phyloP scores from a whole-genome alignment of 2,329 filamentous ascomycete species.

The Herpotrichia juniperi region DNA sequence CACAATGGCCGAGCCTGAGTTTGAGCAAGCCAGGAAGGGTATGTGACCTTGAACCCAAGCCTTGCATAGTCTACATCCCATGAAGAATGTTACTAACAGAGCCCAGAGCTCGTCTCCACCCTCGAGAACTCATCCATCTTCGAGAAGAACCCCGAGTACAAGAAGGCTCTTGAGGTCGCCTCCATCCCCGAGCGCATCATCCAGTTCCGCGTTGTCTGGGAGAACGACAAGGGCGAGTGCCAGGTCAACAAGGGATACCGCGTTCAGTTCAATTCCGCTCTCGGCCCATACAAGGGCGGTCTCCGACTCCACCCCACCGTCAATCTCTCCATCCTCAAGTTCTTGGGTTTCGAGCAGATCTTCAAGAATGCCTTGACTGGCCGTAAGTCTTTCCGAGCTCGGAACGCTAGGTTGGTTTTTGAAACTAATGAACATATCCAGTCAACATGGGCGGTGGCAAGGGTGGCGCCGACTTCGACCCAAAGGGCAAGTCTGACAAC shows the following conservation, averaged over 20 bases:
- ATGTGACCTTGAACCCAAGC: constrained; percentile 38
- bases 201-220: constrained; percentile 97
- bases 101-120: constrained; percentile 85
- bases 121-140: constrained; percentile 95
- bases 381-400: constrained; percentile 59
- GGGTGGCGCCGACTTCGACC: constrained; percentile 97
- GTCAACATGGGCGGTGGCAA: constrained; percentile 97
- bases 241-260: constrained; percentile 95
- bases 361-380: constrained; percentile 99
- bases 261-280: constrained; percentile 97
- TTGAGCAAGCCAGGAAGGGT: constrained; percentile 98
- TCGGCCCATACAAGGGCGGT: constrained; percentile 98
- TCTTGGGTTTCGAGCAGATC: constrained; percentile 98
- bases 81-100: constrained; percentile 14
- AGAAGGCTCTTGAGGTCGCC: constrained; percentile 84
- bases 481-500: constrained; percentile 96
- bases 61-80: background rate
- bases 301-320: constrained; percentile 92
- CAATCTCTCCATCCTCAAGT: constrained; percentile 83
- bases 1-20: constrained; percentile 92
- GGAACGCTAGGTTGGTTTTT: background rate
- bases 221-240: constrained; percentile 86
- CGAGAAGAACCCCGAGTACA: constrained; percentile 92
- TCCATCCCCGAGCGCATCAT: constrained; percentile 93
- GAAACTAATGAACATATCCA: constrained; percentile 39